phyloP scores from a whole-genome alignment of 805 yeast genomes.

The Saturnispora diversa region DNA sequence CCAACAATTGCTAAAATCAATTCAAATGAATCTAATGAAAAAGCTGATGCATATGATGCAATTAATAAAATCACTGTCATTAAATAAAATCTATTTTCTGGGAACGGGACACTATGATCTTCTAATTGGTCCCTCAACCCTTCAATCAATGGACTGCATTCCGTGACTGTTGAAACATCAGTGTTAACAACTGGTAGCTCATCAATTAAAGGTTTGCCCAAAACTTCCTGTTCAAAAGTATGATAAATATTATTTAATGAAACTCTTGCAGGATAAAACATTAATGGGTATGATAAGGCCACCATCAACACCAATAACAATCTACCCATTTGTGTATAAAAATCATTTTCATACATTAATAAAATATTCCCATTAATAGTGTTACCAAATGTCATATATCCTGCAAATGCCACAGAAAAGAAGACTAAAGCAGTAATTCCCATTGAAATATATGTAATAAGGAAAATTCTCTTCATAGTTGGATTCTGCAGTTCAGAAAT shows the following conservation, averaged over 20 bases:
- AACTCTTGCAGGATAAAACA: slow-evolving; percentile 75
- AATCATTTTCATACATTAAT: slow-evolving; percentile 52
- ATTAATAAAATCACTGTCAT: slow-evolving; percentile 42
- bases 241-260: slow-evolving; percentile 55
- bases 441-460: slow-evolving; percentile 42
- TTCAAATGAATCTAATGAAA: slow-evolving; percentile 55
- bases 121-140: slow-evolving; percentile 19
- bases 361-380: slow-evolving; percentile 59
- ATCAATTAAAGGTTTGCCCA: neutral
- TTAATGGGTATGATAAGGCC: slow-evolving; percentile 64
- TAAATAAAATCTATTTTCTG: slow-evolving; percentile 37
- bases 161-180: neutral
- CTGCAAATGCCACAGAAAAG: slow-evolving; percentile 54
- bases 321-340: slow-evolving; percentile 46
- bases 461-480: slow-evolving; percentile 38
- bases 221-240: slow-evolving; percentile 9
- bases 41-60: slow-evolving; percentile 47
- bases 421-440: slow-evolving; percentile 50
- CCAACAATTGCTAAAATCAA: slow-evolving; percentile 68
- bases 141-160: slow-evolving; percentile 13
- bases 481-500: slow-evolving; percentile 59
- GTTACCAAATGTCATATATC: slow-evolving; percentile 70
- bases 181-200: neutral
- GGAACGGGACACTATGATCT: slow-evolving; percentile 36
- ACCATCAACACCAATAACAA: slow-evolving; percentile 64